Base-by-base conservation (phyloP, 305 asterid genomes). In the Fraxinus xanthoxyloides region DNA sequence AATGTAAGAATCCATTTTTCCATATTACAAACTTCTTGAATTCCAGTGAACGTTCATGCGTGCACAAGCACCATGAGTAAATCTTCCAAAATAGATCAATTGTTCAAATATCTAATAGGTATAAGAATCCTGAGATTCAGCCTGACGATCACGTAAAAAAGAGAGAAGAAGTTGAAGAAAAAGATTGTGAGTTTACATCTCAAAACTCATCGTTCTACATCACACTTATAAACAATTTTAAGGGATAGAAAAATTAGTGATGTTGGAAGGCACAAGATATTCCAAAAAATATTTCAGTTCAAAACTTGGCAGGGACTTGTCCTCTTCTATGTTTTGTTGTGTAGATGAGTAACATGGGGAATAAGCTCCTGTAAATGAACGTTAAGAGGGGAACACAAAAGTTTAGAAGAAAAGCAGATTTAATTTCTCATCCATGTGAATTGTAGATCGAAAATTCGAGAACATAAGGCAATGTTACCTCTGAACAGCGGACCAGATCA, bases 401-500 rank as follows among this genome's bases (percentile, higher is more conserved):
- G 19, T 80, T 15, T 77, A 23, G 5, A 48, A 10, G 51, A 15
- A 75, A 23, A 36, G 26, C 7, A 81, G 21, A 34, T 28, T 26
- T 28, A 13, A 77, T 51, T 32, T 24, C 9, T 43, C 1, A 7
- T 48, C 38, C 2, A 77, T 51, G 13, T 15, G 35, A 24, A 24
- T 12, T 36, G 2, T 34, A 32, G n/a, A 56, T 46, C 26, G 5
- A 4, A 32, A 30, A 77, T 40, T 69, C 13, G 38, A 17, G 19
- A 28, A 31, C 74, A 78, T 0, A 32, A 32, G 82, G 72, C 69
- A 35, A 74, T 72, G 31, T 76, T 87, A 94, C 99, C 98, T 89
- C 90, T 2, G 97, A 92, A 77, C 88, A 89, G 51, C 92, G 95
- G 75, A 86, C 82, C 36, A 87, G 98, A 85, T 90, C 92, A 36